phyloP scores from a whole-genome alignment of 2,329 filamentous ascomycete species.

The Aspergillus niger region DNA sequence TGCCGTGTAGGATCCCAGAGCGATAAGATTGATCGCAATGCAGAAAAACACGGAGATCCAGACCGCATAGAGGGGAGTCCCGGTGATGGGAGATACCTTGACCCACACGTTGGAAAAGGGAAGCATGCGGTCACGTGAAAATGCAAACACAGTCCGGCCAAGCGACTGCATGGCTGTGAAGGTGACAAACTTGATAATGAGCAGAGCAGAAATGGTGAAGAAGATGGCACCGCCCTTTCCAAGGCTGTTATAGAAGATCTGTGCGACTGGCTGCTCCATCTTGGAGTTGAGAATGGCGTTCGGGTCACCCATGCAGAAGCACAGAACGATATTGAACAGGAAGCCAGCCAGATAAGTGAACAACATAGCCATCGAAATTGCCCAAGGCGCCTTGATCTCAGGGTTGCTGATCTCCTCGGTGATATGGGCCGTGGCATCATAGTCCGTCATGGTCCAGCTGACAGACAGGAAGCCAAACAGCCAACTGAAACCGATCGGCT shows the following conservation, averaged over 20 bases:
- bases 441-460: slow-evolving; percentile 5
- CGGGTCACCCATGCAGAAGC: slow-evolving; percentile 8
- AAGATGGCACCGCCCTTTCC: neutral
- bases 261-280: slow-evolving; percentile 3
- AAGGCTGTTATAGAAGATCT: slow-evolving; percentile 8
- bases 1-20: slow-evolving; percentile 5
- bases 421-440: neutral
- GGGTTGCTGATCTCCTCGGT: slow-evolving; percentile 6
- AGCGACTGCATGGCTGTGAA: slow-evolving; percentile 7
- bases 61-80: slow-evolving; percentile 4
- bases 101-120: slow-evolving; percentile 6
- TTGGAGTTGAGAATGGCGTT: neutral
- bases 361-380: slow-evolving; percentile 4
- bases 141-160: slow-evolving; percentile 4
- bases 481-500: slow-evolving; percentile 1
- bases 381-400: slow-evolving; percentile 5
- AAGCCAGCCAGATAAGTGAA: slow-evolving; percentile 7
- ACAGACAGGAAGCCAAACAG: slow-evolving; percentile 7
- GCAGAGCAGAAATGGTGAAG: slow-evolving; percentile 1
- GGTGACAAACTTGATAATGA: slow-evolving; percentile 7
- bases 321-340: slow-evolving; percentile 6
- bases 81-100: neutral
- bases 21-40: slow-evolving; percentile 8
- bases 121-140: slow-evolving; percentile 3
- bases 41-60: slow-evolving; percentile 5